Conservation (phyloP, 2,329 filamentous ascomycete species). For the Sclerotinia trifoliorum region DNA sequence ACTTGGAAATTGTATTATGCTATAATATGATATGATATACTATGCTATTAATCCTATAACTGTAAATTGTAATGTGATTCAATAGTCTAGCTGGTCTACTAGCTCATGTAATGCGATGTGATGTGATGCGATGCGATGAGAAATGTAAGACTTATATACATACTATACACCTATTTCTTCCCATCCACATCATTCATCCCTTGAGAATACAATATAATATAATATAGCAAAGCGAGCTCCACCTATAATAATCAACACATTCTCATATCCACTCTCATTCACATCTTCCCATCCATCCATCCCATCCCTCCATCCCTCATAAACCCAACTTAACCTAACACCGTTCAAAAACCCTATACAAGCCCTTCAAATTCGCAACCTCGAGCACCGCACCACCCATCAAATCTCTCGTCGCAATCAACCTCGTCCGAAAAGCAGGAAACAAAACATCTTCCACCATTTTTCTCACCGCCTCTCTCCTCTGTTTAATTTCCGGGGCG, state of each 20-base stretch:
- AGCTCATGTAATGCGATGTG: not conserved
- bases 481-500: constrained; percentile 50
- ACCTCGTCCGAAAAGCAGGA: constrained; percentile 77
- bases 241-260: not conserved
- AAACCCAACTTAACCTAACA: constrained; percentile 54
- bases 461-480: constrained; percentile 68
- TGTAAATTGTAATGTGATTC: not conserved
- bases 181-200: not conserved
- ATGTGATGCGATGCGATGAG: too few species aligned
- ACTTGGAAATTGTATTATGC: too few species aligned
- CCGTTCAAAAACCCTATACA: constrained; percentile 93
- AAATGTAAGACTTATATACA: too few species aligned
- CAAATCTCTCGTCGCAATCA: constrained; percentile 78
- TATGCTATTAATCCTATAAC: not conserved
- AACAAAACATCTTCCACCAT: constrained; percentile 86
- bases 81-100: not conserved
- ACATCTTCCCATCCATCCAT: not conserved
- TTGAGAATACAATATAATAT: not conserved
- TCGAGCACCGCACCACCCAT: constrained; percentile 76
- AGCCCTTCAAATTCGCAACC: constrained; percentile 84
- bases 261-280: too few species aligned
- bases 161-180: too few species aligned
- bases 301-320: not conserved
- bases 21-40: not conserved
- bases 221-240: not conserved